Percentiles rank a stretch among this genome's conserved stretches.
phyloP scores from a whole-genome alignment of 1,284 basidiomycete species.

The Fomitopsis betulina region DNA sequence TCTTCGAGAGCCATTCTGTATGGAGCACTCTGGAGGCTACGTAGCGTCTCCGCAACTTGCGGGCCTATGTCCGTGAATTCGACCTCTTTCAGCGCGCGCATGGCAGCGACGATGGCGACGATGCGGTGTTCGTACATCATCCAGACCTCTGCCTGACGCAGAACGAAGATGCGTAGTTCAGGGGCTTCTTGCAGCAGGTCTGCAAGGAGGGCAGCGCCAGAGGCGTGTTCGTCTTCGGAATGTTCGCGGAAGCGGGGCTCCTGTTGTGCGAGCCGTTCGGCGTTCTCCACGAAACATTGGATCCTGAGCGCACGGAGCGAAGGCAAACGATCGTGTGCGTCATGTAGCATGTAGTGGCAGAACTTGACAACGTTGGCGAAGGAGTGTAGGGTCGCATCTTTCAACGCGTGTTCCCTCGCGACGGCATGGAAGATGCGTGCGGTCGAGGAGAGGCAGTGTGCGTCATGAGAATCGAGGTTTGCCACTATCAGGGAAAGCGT shows the following conservation, averaged over 20 bases:
- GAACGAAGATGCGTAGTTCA: background rate
- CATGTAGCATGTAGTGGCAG: background rate
- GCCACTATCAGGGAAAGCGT: background rate
- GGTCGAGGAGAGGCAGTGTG: background rate
- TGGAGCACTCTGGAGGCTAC: background rate
- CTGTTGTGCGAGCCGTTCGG: background rate
- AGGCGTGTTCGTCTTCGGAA: background rate
- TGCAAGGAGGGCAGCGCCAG: background rate
- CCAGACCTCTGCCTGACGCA: background rate
- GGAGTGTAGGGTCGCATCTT: background rate
- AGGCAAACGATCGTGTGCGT: background rate
- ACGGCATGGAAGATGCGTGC: background rate
- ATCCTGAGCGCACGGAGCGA: background rate
- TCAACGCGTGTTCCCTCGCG: background rate
- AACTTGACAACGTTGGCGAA: background rate
- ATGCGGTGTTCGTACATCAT: background rate
- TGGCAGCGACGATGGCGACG: background rate
- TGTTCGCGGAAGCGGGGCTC: background rate
- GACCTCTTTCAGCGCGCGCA: background rate
- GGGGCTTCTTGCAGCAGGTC: background rate
- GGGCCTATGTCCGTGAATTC: background rate
- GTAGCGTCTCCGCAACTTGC: background rate
- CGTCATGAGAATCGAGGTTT: background rate
- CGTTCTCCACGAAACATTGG: background rate
- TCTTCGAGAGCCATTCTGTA: background rate